Base-by-base conservation (phyloP, 306 rosid genomes). In the Trifolium dubium region DNA sequence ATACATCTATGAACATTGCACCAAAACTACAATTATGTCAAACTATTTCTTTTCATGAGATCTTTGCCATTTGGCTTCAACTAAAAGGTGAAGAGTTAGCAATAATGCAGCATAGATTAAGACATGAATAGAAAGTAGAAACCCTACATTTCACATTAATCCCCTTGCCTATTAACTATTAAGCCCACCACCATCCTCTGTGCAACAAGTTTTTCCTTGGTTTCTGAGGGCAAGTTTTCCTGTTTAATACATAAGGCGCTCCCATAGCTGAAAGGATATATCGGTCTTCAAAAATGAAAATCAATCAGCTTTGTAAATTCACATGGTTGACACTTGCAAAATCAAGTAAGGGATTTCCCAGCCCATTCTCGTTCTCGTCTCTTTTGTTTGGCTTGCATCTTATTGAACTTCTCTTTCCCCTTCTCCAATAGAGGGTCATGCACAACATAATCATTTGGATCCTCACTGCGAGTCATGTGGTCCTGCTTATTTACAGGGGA, bases 401-500 rank as follows among this genome's bases (percentile, higher is more conserved):
- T 83, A 78, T 92, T 92, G 65, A 92, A 92, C 83, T 94, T 94
- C 83, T 94, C 97, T 80, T 92, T 90, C 10, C 96, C 98, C 78
- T 94, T 94, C 88, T 92, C 99, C 85, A 94, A 76, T 84, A 89
- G 96, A 54, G 98, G 98, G 80, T 94, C 99, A 54, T 71, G 93
- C 76, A 94, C 88, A 60, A 88, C 92, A 10, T 94, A 94, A 80
- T 94, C 99, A 58, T 94, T 87, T 3, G 88, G 85, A 79, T 92
- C 90, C 11, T 92, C 92, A 5, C 19, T 88, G 43, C 97, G 97
- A 77, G 97, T 82, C 99, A 94, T 94, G 75, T 82, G 90, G 63
- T 89, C 93, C 99, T 94, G 86, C 87, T 74, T 10, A 32, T 61
- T 10, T 28, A 59, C 8, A 30, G 41, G 64, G 41, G 64, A 17